Base-by-base conservation (phyloP, 2,329 filamentous ascomycete genomes). In the Lachnellula suecica region DNA sequence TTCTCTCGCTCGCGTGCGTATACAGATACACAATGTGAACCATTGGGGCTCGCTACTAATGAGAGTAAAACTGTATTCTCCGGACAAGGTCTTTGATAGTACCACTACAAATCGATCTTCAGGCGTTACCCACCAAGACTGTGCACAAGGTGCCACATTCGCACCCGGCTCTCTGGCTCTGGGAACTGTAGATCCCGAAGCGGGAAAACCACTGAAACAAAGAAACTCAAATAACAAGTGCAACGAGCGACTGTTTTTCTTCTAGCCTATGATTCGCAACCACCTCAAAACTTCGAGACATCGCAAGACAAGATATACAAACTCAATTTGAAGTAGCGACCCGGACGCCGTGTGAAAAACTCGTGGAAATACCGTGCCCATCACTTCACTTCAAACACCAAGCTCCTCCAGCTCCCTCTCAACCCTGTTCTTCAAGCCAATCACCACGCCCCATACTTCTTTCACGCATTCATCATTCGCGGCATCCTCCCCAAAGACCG, bases 371-470 rank as follows among this genome's bases (percentile, higher is more conserved):
- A 20, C 15, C 19, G 10, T 17, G 15, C n/a, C 17, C 23, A 23
- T 24, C 8, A 34, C 10, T 46, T 24, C 3, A 8, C 34, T 23
- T 37, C 34, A 17, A 4, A 37, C n/a, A 22, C 20, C 40, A 37
- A 48, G 15, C 34, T 42, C 13, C 31, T 47, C 48, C 52, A 57
- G 24, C 6, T 44, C 41, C 10, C 38, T 29, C 22, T 56, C 52
- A 34, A 53, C 49, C 13, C 17, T 27, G 11, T 37, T 44, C 19
- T 50, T 53, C 40, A 59, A 40, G n/a, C 47, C 45, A 4, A 53
- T 37, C 8, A 59, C 50, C 19, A 50, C 54, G 10, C 44, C 41
- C 54, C 57, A 55, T 11, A 59, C 52, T 3, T 29, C 41, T 25
- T 57, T 54, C 4, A 47, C 29, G 11, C 41, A 40, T 24, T 59